Percentiles rank a stretch among this genome's conserved stretches.
phyloP scores from a whole-genome alignment of 371 early-diverging fungal genomes.

The Mucor circinelloides region DNA sequence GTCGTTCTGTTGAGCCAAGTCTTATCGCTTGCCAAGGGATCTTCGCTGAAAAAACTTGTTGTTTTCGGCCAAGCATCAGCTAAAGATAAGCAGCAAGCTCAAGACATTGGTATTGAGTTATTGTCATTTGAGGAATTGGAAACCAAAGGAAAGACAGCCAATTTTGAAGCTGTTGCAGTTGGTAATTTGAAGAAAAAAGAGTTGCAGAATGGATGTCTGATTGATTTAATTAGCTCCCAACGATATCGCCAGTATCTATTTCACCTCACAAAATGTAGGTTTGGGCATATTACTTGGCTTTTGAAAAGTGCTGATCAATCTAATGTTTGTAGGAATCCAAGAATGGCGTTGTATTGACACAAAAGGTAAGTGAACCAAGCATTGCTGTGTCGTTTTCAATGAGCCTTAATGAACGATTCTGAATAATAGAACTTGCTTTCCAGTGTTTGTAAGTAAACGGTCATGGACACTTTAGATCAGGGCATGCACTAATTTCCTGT shows the following conservation, averaged over 20 bases:
- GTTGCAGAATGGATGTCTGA: background rate
- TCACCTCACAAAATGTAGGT: slow-evolving; percentile 20
- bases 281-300: background rate
- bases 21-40: slow-evolving; percentile 21
- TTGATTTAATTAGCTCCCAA: slow-evolving; percentile 22
- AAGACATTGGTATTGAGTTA: slow-evolving; percentile 29
- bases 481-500: background rate
- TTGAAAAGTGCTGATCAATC: background rate
- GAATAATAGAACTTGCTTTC: slow-evolving; percentile 18
- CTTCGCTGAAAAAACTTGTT: slow-evolving; percentile 31
- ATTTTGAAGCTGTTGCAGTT: slow-evolving; percentile 30
- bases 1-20: slow-evolving; percentile 17
- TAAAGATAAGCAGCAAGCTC: slow-evolving; percentile 16
- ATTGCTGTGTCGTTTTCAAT: background rate
- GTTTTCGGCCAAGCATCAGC: slow-evolving; percentile 26
- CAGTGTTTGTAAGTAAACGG: slow-evolving; percentile 19
- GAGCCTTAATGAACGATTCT: background rate
- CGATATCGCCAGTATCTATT: slow-evolving; percentile 48
- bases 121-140: slow-evolving; percentile 37
- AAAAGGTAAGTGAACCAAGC: slow-evolving; percentile 31
- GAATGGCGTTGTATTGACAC: slow-evolving; percentile 49
- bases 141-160: slow-evolving; percentile 23
- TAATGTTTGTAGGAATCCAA: slow-evolving; percentile 16
- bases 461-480: no score
- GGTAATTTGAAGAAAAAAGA: slow-evolving; percentile 18